Percentiles rank a stretch among this genome's conserved stretches.
Evolutionary conservation across 257 asterid genomes (phyloP).

Genomic region (Nicotiana knightiana): DNA sequence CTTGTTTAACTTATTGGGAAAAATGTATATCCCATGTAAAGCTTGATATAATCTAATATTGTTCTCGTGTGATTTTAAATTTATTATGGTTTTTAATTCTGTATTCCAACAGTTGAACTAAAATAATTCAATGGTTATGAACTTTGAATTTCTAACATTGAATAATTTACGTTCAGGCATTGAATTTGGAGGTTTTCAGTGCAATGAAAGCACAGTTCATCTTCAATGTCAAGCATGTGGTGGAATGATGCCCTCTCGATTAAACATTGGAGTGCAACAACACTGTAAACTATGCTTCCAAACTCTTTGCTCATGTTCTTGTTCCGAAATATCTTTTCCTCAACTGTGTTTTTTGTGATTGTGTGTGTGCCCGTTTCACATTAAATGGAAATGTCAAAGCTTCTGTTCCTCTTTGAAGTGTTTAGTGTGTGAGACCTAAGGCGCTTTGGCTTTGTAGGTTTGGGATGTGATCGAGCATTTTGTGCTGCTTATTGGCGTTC

Average conservation of each 20-base stretch:
- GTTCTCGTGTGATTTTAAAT: background rate
- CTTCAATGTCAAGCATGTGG: conserved; percentile 89
- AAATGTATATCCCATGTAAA: background rate
- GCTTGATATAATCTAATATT: background rate
- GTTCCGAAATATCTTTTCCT: background rate
- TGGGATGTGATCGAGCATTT: conserved; percentile 96
- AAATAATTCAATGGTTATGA: background rate
- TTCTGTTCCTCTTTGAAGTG: conserved; percentile 1
- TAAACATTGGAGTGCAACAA: conserved; percentile 49
- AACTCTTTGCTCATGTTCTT: background rate
- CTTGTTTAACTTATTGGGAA: background rate
- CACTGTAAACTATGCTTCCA: conserved; percentile 49
- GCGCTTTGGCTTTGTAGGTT: conserved; percentile 39
- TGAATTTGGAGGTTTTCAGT: conserved; percentile 61
- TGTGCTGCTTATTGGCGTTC: conserved; percentile 97
- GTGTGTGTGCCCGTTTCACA: background rate
- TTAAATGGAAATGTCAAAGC: background rate
- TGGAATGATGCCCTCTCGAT: conserved; percentile 93
- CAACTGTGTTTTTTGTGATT: background rate
- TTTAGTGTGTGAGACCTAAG: conserved; percentile 1
- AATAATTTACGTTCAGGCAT: conserved; percentile 36
- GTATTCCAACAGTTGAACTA: background rate
- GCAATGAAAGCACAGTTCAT: conserved; percentile 75
- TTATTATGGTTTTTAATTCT: background rate
- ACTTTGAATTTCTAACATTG: conserved; percentile 12